A percentile compares a stretch with the other conserved stretches of the same genome.
phyloP scores from a whole-genome alignment of 164 flowering plant genomes.

The Tinospora cordifolia region DNA sequence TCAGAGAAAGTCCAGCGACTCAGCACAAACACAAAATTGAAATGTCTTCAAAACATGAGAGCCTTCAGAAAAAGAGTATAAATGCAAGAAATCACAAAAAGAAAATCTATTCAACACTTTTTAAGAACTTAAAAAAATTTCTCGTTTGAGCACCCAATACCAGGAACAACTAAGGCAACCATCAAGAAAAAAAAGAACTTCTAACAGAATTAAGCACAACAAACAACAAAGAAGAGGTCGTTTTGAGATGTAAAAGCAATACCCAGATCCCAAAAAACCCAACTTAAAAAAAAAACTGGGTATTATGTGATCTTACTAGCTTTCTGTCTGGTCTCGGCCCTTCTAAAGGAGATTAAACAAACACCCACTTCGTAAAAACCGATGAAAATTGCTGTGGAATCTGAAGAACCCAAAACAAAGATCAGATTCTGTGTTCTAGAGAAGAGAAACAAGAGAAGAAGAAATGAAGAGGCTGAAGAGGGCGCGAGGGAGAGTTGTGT shows the following conservation, averaged over 20 bases:
- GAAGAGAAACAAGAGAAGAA: background rate
- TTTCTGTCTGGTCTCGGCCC: constrained; percentile 5
- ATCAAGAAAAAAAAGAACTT: background rate
- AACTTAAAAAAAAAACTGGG: background rate
- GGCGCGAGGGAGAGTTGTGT: constrained; percentile 4
- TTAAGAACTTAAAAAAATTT: background rate
- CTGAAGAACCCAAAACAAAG: background rate
- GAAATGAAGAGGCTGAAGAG: background rate
- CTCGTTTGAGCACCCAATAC: background rate
- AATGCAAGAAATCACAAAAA: too few relatives aligned
- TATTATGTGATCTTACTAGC: background rate
- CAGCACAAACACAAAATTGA: background rate
- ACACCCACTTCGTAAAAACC: background rate
- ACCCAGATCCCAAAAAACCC: constrained; percentile 7
- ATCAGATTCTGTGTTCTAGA: background rate
- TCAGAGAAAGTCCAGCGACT: background rate
- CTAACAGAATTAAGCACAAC: background rate
- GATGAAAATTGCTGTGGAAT: background rate
- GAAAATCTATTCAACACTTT: background rate
- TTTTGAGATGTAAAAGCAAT: background rate
- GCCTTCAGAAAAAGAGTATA: too few relatives aligned
- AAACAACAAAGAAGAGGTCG: background rate
- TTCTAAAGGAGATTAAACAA: background rate
- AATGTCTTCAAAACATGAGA: too few relatives aligned
- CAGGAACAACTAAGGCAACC: background rate